These are phyloP conservation scores for Sclerotinia spermophila DNA, from an alignment of 2,329 filamentous ascomycete genomes.

Conservation along the genomic window DNA sequence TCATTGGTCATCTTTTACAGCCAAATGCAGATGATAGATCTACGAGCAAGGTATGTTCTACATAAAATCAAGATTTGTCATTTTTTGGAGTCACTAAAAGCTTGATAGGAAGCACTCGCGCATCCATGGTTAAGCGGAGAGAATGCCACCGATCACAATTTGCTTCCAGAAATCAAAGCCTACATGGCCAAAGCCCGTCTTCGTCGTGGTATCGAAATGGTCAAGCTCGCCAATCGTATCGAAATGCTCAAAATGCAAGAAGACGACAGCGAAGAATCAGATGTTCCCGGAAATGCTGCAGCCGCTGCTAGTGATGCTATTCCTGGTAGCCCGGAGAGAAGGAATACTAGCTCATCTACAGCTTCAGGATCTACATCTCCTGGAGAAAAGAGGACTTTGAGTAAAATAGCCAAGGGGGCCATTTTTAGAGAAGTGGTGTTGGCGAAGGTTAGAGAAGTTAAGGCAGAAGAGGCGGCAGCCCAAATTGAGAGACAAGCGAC, in stretches of 20 bases:
- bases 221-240: slow-evolving; percentile 95
- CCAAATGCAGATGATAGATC: slow-evolving; percentile 73
- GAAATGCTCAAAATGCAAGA: slow-evolving; percentile 91
- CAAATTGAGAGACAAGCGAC: slow-evolving; percentile 50
- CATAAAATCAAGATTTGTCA: background rate
- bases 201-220: slow-evolving; percentile 88
- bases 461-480: slow-evolving; percentile 74
- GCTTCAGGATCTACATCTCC: slow-evolving; percentile 20
- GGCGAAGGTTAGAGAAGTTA: slow-evolving; percentile 89
- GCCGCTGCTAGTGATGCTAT: slow-evolving; percentile 51
- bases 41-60: slow-evolving; percentile 63
- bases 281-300: slow-evolving; percentile 52
- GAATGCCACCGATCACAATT: slow-evolving; percentile 90
- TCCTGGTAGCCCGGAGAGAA: slow-evolving; percentile 25
- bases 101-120: slow-evolving; percentile 64
- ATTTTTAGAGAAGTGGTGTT: slow-evolving; percentile 95
- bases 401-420: slow-evolving; percentile 55
- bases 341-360: slow-evolving; percentile 19
- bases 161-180: slow-evolving; percentile 93
- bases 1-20: slow-evolving; percentile 79
- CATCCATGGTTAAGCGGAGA: slow-evolving; percentile 90
- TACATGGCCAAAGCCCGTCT: slow-evolving; percentile 91
- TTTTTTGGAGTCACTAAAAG: slow-evolving; percentile 21
- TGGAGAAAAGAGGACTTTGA: slow-evolving; percentile 43
- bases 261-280: slow-evolving; percentile 75